Evolutionary conservation across 208 protist species (phyloP), one percentile per base, ranked within the genome.

Genomic region (Trypanosomatidae sp.): DNA sequence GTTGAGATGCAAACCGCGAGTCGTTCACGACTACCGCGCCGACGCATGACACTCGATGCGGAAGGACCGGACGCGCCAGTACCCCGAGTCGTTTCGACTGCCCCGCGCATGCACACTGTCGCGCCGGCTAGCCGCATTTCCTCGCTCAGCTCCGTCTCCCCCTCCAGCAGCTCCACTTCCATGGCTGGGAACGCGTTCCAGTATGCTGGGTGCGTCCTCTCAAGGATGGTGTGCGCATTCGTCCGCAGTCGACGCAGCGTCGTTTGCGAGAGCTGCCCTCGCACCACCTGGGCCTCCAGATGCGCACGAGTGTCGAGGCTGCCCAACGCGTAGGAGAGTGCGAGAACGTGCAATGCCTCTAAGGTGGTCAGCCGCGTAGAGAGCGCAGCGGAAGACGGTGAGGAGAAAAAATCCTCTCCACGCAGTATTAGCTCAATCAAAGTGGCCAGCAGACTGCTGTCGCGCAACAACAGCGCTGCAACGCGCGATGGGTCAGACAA

Each of bases 151-250:
- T 69, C 68, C 39, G 74, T 41, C 39, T 10, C 68, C 53, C 17
- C 68, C 55, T 62, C 66, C n/a, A 41, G 60, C n/a, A 71, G 43
- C 49, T 71, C 62, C 66, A 84, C 74, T 60, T 80, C 74, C 64
- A 84, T 77, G 22, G 62, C 44, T 15, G 86, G 86, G 43, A 84
- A 85, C 62, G 49, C 28, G 47, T 62, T 77, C 73, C 85, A 83
- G 62, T 88, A 88, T 25, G 55, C 56, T 0, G 71, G 74, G 8
- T 76, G 65, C 9, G 72, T 76, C 19, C 30, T 41, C 8, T 36
- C 53, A 28, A 91, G 46, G 28, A 80, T 25, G 15, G 33, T 9
- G 1, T 67, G 39, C 0, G 77, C 71, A 41, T 60, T 17, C 17
- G 66, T 41, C 15, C 74, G 76, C 47, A 88, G 69, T 60, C 64